These are phyloP conservation scores for Beauveria brongniartii DNA, from an alignment of 2,329 filamentous ascomycete species.

Conservation along the genomic window DNA sequence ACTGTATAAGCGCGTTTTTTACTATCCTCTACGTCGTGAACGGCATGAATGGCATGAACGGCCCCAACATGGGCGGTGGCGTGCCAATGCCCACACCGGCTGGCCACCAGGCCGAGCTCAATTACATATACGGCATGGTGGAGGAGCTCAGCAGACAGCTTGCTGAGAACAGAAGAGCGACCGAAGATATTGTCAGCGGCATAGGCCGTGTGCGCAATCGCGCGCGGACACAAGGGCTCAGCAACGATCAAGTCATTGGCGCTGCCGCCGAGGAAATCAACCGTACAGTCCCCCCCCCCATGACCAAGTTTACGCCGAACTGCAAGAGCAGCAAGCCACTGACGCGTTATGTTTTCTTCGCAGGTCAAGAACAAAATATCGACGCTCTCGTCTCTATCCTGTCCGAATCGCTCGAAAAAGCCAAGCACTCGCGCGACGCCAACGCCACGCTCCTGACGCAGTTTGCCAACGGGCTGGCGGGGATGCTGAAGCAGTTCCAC, in stretches of 20 bases:
- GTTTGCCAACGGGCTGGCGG: slow-evolving; percentile 48
- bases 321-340: background rate
- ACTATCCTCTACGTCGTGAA: background rate
- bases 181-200: slow-evolving; percentile 57
- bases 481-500: slow-evolving; percentile 56
- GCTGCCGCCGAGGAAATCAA: slow-evolving; percentile 49
- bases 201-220: slow-evolving; percentile 53
- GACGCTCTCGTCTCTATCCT: slow-evolving; percentile 54
- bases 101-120: slow-evolving; percentile 59
- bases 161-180: slow-evolving; percentile 51
- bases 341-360: background rate
- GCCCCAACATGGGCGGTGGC: slow-evolving; percentile 36
- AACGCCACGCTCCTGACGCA: slow-evolving; percentile 50
- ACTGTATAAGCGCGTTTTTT: background rate
- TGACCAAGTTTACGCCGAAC: background rate
- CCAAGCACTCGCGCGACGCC: slow-evolving; percentile 51
- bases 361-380: slow-evolving; percentile 51
- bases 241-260: slow-evolving; percentile 51
- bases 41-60: slow-evolving; percentile 43
- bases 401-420: slow-evolving; percentile 53
- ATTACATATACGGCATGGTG: slow-evolving; percentile 60
- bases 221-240: slow-evolving; percentile 42
- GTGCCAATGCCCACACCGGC: slow-evolving; percentile 53
- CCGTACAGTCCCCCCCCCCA: slow-evolving; percentile 29
- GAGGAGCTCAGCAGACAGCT: slow-evolving; percentile 58